Evolutionary conservation across 148 eudicot species (phyloP).

Genomic region (Nepenthes mirabilis): DNA sequence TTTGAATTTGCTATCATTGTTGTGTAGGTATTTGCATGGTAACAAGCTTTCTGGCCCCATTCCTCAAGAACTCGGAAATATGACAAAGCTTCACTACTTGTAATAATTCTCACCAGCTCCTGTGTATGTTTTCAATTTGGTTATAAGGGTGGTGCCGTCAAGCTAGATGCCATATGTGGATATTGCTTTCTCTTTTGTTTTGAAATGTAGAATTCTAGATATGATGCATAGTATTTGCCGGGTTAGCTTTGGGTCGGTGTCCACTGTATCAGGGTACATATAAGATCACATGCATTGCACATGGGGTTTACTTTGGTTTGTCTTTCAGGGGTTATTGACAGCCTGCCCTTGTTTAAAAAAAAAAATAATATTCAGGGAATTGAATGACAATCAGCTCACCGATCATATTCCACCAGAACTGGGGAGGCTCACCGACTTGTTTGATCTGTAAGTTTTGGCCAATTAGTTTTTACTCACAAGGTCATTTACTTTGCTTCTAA

Average conservation of each 20-base stretch:
- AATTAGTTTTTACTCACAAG: not conserved
- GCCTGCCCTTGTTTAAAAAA: not conserved
- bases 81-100: slow-evolving; percentile 95
- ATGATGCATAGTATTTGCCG: no score
- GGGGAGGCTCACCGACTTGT: slow-evolving; percentile 86
- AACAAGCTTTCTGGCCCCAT: slow-evolving; percentile 79
- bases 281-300: not conserved
- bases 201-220: not conserved
- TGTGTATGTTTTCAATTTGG: not conserved
- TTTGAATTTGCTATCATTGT: slow-evolving; percentile 1
- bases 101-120: slow-evolving; percentile 10
- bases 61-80: slow-evolving; percentile 95
- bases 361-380: slow-evolving; percentile 38
- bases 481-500: not conserved
- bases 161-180: not conserved
- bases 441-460: slow-evolving; percentile 57
- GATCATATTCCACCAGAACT: slow-evolving; percentile 83
- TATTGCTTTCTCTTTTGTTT: not conserved
- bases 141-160: not conserved
- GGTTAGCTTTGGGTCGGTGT: no score
- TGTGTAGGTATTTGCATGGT: slow-evolving; percentile 74
- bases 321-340: no score
- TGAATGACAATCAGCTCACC: slow-evolving; percentile 74
- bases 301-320: not conserved
- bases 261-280: no score